Percentiles rank a stretch among this genome's conserved stretches.
Conservation (phyloP, 2,329 filamentous ascomycete species). For the Podosphaera leucotricha region DNA sequence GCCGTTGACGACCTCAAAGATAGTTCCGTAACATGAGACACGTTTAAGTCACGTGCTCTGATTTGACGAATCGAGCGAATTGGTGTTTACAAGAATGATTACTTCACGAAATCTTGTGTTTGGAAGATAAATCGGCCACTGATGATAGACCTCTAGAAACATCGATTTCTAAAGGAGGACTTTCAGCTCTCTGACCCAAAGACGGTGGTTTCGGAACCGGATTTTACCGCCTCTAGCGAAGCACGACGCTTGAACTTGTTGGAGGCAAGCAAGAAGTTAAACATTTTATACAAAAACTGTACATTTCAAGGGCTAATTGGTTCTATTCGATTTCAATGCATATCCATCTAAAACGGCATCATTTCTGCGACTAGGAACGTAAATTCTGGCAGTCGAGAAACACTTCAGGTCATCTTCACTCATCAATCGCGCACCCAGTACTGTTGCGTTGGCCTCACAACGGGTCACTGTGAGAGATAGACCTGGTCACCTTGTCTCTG, state of each 20-base stretch:
- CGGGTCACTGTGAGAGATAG: neutral
- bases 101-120: no score
- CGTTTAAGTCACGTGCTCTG: no score
- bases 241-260: conserved; percentile 1
- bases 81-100: no score
- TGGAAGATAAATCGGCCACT: no score
- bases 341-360: neutral
- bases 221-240: neutral
- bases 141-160: no score
- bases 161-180: neutral
- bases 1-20: no score
- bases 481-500: neutral
- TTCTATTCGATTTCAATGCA: conserved; percentile 1
- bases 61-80: no score
- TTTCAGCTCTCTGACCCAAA: neutral
- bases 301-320: neutral
- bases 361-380: neutral
- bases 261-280: neutral
- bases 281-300: neutral
- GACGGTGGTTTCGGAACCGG: neutral
- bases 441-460: neutral
- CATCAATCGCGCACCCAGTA: neutral
- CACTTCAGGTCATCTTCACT: neutral
- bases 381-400: neutral
- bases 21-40: no score